Conservation (phyloP, 148 eudicot genomes). For the Polygonum maritimum region DNA sequence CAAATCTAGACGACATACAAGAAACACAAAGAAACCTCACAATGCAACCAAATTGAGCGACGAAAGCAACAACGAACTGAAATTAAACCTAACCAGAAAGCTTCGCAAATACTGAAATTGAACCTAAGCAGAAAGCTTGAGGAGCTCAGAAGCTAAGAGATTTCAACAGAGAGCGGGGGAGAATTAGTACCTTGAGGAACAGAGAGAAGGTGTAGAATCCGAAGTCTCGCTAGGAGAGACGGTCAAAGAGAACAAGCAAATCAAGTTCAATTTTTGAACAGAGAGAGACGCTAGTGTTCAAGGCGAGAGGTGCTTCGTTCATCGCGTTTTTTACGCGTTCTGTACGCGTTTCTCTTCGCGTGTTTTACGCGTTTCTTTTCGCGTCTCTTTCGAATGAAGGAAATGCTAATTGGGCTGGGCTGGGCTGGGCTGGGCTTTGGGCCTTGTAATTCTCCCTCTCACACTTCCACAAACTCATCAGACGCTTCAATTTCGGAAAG, state of each 20-base stretch:
- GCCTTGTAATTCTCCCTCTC: too few species aligned
- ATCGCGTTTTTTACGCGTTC: neutral
- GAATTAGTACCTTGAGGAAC: neutral
- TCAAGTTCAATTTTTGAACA: neutral
- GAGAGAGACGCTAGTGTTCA: neutral
- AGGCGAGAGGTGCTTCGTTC: neutral
- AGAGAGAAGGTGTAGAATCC: neutral
- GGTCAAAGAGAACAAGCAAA: neutral
- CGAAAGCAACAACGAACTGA: neutral
- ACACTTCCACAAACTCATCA: too few species aligned
- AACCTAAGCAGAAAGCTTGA: neutral
- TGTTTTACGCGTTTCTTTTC: neutral
- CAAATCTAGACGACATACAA: neutral
- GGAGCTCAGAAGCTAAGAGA: neutral
- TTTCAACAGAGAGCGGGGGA: neutral
- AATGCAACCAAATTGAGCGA: neutral
- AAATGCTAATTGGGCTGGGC: neutral
- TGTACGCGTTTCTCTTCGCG: neutral
- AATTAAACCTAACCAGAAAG: neutral
- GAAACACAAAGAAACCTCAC: neutral
- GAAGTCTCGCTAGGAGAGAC: neutral
- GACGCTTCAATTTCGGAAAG: too few species aligned
- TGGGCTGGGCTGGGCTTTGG: neutral
- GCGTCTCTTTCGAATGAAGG: neutral
- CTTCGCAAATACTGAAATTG: neutral